A percentile compares a stretch with the other conserved stretches of the same genome.
Evolutionary conservation across 116 monocot species (phyloP).

Genomic region (Papilionanthe hybrid): DNA sequence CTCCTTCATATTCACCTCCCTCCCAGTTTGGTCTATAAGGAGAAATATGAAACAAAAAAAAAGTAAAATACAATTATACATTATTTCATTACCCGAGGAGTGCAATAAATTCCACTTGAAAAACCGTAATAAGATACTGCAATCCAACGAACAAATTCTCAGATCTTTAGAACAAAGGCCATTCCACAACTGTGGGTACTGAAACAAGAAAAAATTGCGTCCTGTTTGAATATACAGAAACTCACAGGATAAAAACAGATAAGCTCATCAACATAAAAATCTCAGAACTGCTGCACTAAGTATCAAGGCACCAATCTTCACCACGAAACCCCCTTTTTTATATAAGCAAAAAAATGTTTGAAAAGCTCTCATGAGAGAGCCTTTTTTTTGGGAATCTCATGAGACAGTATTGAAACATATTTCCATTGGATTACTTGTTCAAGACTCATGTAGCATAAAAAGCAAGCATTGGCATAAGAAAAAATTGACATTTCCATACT

Average conservation of each 20-base stretch:
- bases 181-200: background rate
- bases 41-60: conserved; percentile 4
- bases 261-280: background rate
- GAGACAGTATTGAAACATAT: too few species aligned
- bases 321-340: background rate
- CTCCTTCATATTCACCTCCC: conserved; percentile 94
- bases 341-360: background rate
- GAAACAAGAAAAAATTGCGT: background rate
- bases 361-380: background rate
- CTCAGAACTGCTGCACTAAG: background rate
- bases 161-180: background rate
- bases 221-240: background rate
- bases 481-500: too few species aligned
- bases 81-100: background rate
- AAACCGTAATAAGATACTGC: background rate
- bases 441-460: too few species aligned
- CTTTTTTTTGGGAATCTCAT: too few species aligned
- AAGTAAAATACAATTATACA: background rate
- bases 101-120: background rate
- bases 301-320: background rate
- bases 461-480: too few species aligned
- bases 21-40: conserved; percentile 84
- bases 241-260: background rate
- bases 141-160: background rate
- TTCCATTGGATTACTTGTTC: too few species aligned